Base-by-base conservation (phyloP, 2,329 filamentous ascomycete species). In the Lasiodiplodia theobromae region DNA sequence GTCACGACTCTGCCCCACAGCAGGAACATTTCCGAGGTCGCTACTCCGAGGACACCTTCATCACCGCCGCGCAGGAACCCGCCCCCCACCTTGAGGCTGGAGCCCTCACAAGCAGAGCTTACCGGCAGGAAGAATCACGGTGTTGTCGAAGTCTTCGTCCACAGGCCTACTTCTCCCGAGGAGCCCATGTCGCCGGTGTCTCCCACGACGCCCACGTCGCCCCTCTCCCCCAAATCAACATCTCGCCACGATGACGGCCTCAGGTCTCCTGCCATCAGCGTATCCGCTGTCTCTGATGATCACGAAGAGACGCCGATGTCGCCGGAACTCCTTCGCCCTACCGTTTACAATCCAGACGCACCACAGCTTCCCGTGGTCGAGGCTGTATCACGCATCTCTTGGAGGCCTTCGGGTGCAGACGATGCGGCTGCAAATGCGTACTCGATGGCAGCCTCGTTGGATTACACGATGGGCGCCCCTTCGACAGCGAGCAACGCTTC, bases 31-130 rank as follows among this genome's bases (percentile, higher is more conserved):
- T 52, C 69, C 34, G 63, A 10, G 6, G 71, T 70, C 51, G 72
- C 75, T 38, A 72, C 75, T 2, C 70, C 70, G 31, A 71, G 71
- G 28, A 69, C 72, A 28, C 69, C 69, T 2, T 21, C 69, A 18
- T 53, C 69, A 14, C 73, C 75, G 21, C 73, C 75, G 21, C 65
- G 69, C 21, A 71, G 62, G 25, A 71, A 51, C 16, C 25, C 64
- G 2, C 66, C 71, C 18, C 69, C 70, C 3, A 65, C 69, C 18
- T 70, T 74, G 64, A 77, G 73, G 68, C 73, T 80, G 25, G 72
- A 71, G 65, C 78, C 78, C 18, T 79, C 77, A 6, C 76, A 78
- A 54, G 78, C 78, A 25, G 77, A 80, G 72, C 68, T 79, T 47
- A 79, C 67, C 53, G 78, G 78, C 71, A 73, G 77, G 67, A 76